Evolutionary conservation across 305 asterid species (phyloP), one percentile per base, ranked within the genome.

Genomic region (Fraxinus nigra): DNA sequence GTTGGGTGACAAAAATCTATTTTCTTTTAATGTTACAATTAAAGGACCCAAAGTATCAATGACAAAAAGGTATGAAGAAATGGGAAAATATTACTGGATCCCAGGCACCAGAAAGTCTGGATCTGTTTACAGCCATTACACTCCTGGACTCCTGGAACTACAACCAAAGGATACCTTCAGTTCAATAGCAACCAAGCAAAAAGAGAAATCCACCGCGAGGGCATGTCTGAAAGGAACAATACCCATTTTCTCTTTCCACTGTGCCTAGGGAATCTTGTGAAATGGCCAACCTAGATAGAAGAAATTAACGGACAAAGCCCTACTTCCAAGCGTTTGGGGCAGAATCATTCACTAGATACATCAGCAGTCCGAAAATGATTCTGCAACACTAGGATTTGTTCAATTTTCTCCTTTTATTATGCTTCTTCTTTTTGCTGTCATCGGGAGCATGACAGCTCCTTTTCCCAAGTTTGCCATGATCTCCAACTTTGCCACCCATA

Each of bases 391-490:
- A 30, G 51, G 51, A 37, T 14, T 46, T 13, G 63, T 76, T 74
- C 48, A 35, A 8, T 78, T 83, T 82, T 80, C 85, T 83, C 78
- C 34, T 80, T 46, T 75, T 82, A 20, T 40, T 79, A 35, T 54
- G 38, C 77, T 11, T 77, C 77, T 11, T 77, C 78, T 37, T 76
- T 14, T n/a, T 78, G 34, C 35, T 80, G 16, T 37, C 82, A 69
- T 48, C 77, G 14, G 33, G 8, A 61, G 59, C 33, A 38, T 80
- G 82, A 16, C 28, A 59, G 16, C 69, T 84, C 77, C 83, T 51
- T 82, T 84, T 85, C 78, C 54, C 7, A 8, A 35, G 63, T 79
- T 46, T n/a, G 8, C 37, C 74, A 59, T 13, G n/a, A 43, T 75
- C 32, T 63, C 40, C 81, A 73, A 69, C 46, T 51, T 38, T 65